phyloP scores from a whole-genome alignment of 371 early-diverging fungal species.

The Batkoa obscura region DNA sequence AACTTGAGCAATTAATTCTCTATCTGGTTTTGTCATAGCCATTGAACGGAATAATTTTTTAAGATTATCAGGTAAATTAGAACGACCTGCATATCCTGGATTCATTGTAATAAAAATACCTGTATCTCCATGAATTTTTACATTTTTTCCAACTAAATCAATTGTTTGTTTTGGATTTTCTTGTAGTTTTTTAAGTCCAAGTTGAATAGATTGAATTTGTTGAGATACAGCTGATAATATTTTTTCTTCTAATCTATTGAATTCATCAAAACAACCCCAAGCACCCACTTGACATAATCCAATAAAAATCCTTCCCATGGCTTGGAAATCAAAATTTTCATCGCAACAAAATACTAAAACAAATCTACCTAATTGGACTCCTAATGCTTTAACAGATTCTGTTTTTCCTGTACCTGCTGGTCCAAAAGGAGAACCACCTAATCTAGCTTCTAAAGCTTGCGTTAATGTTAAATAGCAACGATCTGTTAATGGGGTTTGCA shows the following conservation, averaged over 20 bases:
- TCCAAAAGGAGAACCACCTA: conserved; percentile 96
- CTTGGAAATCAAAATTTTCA: conserved; percentile 97
- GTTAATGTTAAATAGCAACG: conserved; percentile 93
- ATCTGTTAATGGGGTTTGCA: conserved; percentile 96
- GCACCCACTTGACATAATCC: conserved; percentile 96
- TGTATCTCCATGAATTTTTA: conserved; percentile 72
- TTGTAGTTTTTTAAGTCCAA: conserved; percentile 61
- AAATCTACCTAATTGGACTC: conserved; percentile 86
- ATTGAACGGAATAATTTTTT: conserved; percentile 95
- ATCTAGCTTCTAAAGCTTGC: conserved; percentile 77
- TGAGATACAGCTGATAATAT: conserved; percentile 97
- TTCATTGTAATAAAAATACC: conserved; percentile 99
- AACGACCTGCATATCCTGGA: conserved; percentile 97
- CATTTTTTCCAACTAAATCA: conserved; percentile 77
- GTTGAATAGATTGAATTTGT: conserved; percentile 94
- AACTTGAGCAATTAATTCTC: conserved; percentile 94
- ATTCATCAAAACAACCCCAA: conserved; percentile 99
- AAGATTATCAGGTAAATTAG: conserved; percentile 94
- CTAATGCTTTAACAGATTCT: conserved; percentile 95
- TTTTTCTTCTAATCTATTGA: conserved; percentile 94
- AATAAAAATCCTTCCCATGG: conserved; percentile 98
- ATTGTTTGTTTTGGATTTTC: conserved; percentile 50
- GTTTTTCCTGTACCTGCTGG: conserved; percentile 94
- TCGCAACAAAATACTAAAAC: conserved; percentile 99
- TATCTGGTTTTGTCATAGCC: conserved; percentile 96